A percentile compares a stretch with the other conserved stretches of the same genome.
These are phyloP conservation scores for Rosa lucieae DNA, from an alignment of 306 rosid species.

Conservation along the genomic window DNA sequence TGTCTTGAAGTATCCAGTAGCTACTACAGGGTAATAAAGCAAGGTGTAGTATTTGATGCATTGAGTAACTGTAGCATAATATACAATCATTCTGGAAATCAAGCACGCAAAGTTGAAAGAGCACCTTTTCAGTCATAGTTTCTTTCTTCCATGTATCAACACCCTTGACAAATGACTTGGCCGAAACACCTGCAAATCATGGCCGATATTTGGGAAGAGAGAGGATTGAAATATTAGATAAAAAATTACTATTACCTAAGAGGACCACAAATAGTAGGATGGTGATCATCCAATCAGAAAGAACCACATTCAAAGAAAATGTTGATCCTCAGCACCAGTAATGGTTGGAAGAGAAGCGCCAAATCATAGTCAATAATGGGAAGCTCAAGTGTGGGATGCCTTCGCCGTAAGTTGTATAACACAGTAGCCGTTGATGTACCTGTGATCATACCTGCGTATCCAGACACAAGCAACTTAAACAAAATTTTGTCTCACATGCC, in stretches of 20 bases:
- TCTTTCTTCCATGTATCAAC: conserved; percentile 73
- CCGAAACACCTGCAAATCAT: conserved; percentile 54
- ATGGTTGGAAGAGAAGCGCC: conserved; percentile 66
- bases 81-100: conserved; percentile 27
- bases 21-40: conserved; percentile 12
- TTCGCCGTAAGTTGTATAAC: conserved; percentile 53
- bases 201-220: background rate
- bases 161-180: conserved; percentile 66
- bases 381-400: conserved; percentile 60
- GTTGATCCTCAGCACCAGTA: conserved; percentile 74
- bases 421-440: conserved; percentile 66
- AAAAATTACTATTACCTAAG: conserved; percentile 40
- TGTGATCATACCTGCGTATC: conserved; percentile 65
- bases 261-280: conserved; percentile 58
- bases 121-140: conserved; percentile 57
- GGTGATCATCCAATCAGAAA: conserved; percentile 77
- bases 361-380: conserved; percentile 75
- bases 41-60: background rate
- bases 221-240: background rate
- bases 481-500: background rate
- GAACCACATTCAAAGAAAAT: conserved; percentile 60
- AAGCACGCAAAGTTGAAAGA: background rate
- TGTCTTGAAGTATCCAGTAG: conserved; percentile 51
- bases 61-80: background rate
- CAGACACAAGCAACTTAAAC: background rate